These are phyloP conservation scores for Exophiala dermatitidis DNA, from an alignment of 2,329 filamentous ascomycete genomes.

Conservation along the genomic window DNA sequence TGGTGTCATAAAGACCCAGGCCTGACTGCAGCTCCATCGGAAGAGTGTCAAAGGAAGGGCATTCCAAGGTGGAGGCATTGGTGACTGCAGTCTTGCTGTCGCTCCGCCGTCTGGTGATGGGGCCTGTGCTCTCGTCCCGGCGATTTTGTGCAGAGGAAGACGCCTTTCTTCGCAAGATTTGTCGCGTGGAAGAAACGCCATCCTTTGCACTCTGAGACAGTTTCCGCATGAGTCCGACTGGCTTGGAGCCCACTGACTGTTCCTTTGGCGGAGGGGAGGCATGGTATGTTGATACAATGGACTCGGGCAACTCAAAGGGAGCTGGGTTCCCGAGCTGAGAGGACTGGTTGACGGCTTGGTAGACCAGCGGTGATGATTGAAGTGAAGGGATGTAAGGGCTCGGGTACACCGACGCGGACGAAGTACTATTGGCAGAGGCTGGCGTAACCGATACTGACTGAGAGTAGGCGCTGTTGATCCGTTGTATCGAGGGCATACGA, in stretches of 20 bases:
- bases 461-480: constrained; percentile 16
- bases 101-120: constrained; percentile 78
- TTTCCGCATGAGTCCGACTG: constrained; percentile 68
- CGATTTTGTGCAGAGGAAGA: constrained; percentile 70
- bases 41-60: constrained; percentile 14
- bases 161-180: constrained; percentile 62
- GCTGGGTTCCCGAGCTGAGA: constrained; percentile 40
- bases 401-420: constrained; percentile 21
- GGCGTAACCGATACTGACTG: constrained; percentile 16
- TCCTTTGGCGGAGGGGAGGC: constrained; percentile 11
- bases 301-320: constrained; percentile 65
- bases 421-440: constrained; percentile 22
- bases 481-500: constrained; percentile 21
- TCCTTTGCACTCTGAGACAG: constrained; percentile 65
- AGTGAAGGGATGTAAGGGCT: constrained; percentile 25
- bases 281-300: constrained; percentile 49
- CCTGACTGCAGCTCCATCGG: constrained; percentile 15
- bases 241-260: constrained; percentile 37
- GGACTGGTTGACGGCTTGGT: constrained; percentile 10
- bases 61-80: constrained; percentile 8
- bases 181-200: constrained; percentile 44
- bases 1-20: constrained; percentile 34
- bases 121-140: constrained; percentile 81
- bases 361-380: constrained; percentile 25
- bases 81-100: constrained; percentile 70